Percentiles rank a stretch among this genome's conserved stretches.
Evolutionary conservation across 257 asterid genomes (phyloP).

Genomic region (Gentiana macrophylla): DNA sequence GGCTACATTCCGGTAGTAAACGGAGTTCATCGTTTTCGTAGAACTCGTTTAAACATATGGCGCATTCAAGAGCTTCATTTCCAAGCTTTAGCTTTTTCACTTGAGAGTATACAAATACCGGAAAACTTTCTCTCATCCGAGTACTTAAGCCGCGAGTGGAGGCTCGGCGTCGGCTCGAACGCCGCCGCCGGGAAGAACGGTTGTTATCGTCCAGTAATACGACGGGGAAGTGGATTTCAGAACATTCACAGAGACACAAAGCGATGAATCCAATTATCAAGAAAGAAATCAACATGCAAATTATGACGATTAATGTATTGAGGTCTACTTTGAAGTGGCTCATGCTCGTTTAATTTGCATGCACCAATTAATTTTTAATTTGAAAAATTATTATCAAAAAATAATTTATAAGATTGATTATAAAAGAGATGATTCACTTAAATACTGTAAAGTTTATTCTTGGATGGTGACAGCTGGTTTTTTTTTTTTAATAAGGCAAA

Average conservation of each 20-base stretch:
- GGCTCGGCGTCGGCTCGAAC: background rate
- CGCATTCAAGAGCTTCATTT: constrained; percentile 23
- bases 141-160: constrained; percentile 22
- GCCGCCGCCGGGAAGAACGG: background rate
- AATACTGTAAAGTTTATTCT: too few species aligned
- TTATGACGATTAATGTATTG: constrained; percentile 9
- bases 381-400: too few species aligned
- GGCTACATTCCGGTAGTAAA: constrained; percentile 27
- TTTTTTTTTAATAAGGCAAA: too few species aligned
- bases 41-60: constrained; percentile 32
- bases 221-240: constrained; percentile 2
- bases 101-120: constrained; percentile 23
- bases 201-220: background rate
- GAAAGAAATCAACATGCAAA: constrained; percentile 14
- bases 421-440: too few species aligned
- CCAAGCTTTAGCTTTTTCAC: constrained; percentile 24
- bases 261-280: constrained; percentile 22
- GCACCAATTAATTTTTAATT: too few species aligned
- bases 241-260: constrained; percentile 19
- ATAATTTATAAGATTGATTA: too few species aligned
- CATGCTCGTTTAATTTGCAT: too few species aligned
- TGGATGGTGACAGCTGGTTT: too few species aligned
- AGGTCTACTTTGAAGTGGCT: constrained; percentile 10
- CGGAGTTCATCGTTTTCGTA: constrained; percentile 25
- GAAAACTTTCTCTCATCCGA: constrained; percentile 14